Evolutionary conservation across 768 basidiomycete genomes (phyloP).

Genomic region (Tylopilus vinaceipallidus): DNA sequence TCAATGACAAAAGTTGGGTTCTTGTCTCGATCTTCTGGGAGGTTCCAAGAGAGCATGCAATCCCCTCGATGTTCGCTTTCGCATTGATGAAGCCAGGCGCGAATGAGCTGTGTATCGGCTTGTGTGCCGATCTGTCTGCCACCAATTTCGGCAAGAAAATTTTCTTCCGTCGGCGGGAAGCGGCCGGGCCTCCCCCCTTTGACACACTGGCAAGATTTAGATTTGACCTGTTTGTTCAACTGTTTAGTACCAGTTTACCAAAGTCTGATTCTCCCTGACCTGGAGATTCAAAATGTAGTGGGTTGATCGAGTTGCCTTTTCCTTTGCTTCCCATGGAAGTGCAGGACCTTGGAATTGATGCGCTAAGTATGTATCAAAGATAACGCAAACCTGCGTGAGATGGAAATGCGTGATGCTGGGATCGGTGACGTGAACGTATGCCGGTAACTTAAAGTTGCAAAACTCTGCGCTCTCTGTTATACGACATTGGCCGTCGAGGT

Average conservation of each 20-base stretch:
- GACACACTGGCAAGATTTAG: background rate
- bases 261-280: background rate
- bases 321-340: conserved; percentile 12
- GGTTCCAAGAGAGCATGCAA: conserved; percentile 1
- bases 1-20: conserved; percentile 13
- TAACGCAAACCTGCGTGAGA: conserved; percentile 8
- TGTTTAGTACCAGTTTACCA: no score
- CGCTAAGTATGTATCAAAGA: background rate
- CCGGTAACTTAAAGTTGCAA: conserved; percentile 10
- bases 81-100: conserved; percentile 10
- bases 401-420: conserved; percentile 14
- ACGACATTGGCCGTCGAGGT: conserved; percentile 3
- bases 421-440: background rate
- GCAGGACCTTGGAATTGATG: background rate
- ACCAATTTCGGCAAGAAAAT: background rate
- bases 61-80: conserved; percentile 9
- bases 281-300: conserved; percentile 11
- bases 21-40: background rate
- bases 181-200: background rate
- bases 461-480: background rate
- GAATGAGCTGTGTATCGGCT: conserved; percentile 5
- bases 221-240: no score
- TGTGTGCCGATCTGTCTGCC: conserved; percentile 9
- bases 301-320: background rate
- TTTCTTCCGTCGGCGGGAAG: background rate